Base-by-base conservation (phyloP, 768 basidiomycete genomes). In the Pholiota molesta region DNA sequence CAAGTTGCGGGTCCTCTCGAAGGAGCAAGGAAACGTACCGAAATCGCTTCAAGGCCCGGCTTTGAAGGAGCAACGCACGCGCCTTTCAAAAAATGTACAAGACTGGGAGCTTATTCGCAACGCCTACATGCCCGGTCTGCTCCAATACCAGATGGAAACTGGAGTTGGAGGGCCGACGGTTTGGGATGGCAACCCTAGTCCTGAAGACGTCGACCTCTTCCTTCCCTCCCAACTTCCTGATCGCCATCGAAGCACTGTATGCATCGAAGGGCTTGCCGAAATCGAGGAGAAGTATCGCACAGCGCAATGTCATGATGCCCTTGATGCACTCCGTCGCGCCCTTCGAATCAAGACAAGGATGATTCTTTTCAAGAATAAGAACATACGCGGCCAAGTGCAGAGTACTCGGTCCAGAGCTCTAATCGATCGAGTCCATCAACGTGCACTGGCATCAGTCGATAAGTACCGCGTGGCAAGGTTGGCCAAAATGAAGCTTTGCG, bases 311-410 rank as follows among this genome's bases (percentile, higher is more conserved):
- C 11, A 31, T 16, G 66, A 68, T 21, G 35, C 67, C 6, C 68
- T 75, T 1, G 60, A 57, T 2, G 40, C 49, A 5, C 44, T 75
- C 28, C 66, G 66, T 1, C 59, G 61, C 8, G 60, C 65, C 11
- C 65, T 73, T 1, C 55, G 65, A 37, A 47, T 68, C 14, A 72
- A 72, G 56, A 59, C 59, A 3, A 59, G 67, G 9, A 57, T 71
- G 28, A 54, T 74, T 2, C 47, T 52, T 2, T 71, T 69, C 63
- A 68, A 69, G 33, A 63, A 66, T 59, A 62, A 61, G 19, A 70
- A 74, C 44, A 52, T 71, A 4, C 65, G 67, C 0, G 62, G 69
- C 5, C 73, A 73, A 49, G 28, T 61, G 7, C 52, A 66, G 4
- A 64, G 66, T 26, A 73, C 71, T 1, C 57, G 68, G 10, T 69